Conservation (phyloP, 192 early-diverging fungal genomes). For the Chytriomyces sp. region DNA sequence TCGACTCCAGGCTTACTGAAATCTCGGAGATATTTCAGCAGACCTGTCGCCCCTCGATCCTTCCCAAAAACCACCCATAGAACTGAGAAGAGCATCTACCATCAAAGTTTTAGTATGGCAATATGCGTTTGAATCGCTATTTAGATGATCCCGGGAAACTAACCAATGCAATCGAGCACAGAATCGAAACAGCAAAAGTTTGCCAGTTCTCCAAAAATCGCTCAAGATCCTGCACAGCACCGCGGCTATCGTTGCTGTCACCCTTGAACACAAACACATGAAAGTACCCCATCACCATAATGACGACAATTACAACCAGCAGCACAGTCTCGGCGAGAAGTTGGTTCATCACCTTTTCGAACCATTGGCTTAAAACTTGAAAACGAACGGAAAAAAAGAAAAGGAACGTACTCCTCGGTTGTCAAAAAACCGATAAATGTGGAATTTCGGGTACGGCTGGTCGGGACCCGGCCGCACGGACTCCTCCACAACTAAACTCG, state of each 20-base stretch:
- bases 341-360: neutral
- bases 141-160: neutral
- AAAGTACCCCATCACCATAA: neutral
- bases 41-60: neutral
- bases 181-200: neutral
- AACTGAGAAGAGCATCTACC: too few species aligned
- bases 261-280: neutral
- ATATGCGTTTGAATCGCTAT: neutral
- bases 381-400: neutral
- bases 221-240: neutral
- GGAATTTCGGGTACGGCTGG: neutral
- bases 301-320: neutral
- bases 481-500: neutral
- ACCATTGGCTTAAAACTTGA: neutral
- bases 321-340: neutral
- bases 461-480: neutral
- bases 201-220: neutral
- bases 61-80: too few species aligned
- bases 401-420: neutral
- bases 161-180: neutral
- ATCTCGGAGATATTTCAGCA: constrained; percentile 24
- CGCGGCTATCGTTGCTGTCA: neutral
- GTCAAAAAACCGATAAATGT: constrained; percentile 5
- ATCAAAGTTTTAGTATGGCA: too few species aligned
- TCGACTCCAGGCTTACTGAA: constrained; percentile 7